These are phyloP conservation scores for Plenodomus biglobosus DNA, from an alignment of 2,329 filamentous ascomycete genomes.

Conservation along the genomic window DNA sequence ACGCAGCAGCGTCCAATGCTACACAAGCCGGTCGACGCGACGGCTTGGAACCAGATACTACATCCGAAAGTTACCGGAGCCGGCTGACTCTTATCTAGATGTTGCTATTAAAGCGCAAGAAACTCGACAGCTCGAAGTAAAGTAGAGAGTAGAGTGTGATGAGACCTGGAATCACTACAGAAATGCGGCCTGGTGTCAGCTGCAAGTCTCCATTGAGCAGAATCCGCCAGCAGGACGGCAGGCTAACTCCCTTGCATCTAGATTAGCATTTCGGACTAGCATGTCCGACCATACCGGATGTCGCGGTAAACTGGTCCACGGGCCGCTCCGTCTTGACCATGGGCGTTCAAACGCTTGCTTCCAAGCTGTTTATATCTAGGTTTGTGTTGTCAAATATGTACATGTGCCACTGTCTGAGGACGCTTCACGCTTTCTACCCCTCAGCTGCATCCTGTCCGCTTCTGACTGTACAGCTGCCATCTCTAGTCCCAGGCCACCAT, in stretches of 20 bases:
- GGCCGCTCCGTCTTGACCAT: conserved; percentile 5
- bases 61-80: conserved; percentile 7
- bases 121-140: conserved; percentile 12
- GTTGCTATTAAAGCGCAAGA: conserved; percentile 2
- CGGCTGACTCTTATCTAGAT: conserved; percentile 2
- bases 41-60: conserved; percentile 14
- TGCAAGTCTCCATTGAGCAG: not conserved
- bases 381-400: no score
- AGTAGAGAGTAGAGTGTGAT: conserved; percentile 2
- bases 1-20: conserved; percentile 7
- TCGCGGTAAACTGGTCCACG: not conserved
- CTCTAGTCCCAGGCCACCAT: not conserved
- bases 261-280: not conserved
- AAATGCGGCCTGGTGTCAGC: not conserved
- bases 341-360: no score
- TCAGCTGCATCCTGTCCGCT: conserved; percentile 10
- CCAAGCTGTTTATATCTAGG: no score
- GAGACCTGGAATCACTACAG: not conserved
- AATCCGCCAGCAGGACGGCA: not conserved
- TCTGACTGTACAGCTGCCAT: not conserved
- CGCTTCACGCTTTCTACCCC: conserved; percentile 17
- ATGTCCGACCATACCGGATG: conserved; percentile 3
- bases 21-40: conserved; percentile 4
- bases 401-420: no score
- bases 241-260: not conserved